Base-by-base conservation (phyloP, 208 protist genomes). In the Trypanosoma avium region DNA sequence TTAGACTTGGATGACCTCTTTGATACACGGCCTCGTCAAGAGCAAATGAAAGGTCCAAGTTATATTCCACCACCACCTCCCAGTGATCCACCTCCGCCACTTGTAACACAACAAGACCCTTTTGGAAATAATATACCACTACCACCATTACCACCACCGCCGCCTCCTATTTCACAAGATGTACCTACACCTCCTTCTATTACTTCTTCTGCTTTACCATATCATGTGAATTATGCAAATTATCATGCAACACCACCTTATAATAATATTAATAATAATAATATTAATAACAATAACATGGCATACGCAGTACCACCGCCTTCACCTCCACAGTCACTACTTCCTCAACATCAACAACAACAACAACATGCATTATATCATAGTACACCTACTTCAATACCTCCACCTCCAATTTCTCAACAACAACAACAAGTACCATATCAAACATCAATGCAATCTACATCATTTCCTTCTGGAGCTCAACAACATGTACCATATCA, bases 1-100 rank as follows among this genome's bases (percentile, higher is more conserved):
- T 42, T 86, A 21, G 70, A 88, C 56, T 52, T 93, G 47, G 86
- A 93, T 55, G 82, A 88, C 35, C 73, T 93, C n/a, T 93, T 93
- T 59, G 86, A 82, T 35, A 67, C 65, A 15, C 45, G 61, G 42
- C 59, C 75, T 15, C 52, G 27, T 4, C 64, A 33, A 33, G 67
- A 56, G 48, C 68, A 49, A 26, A 19, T 8, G 32, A 8, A 7
- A 7, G 22, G 33, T 29, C 7, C 42, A 32, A 32, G 19, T 3
- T 63, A 62, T 43, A 33, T 63, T 22, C 48, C 57, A 15, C 66
- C 66, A 57, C 66, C 66, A 26, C 66, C 66, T 22, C 66, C 66
- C 3, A 50, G 43, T 38, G 57, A 59, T 48, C 68, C 49, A 45
- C 67, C 54, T 33, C 67, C 50, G 30, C 63, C 58, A 19, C 64